Conservation (phyloP, 805 yeast species). For the Myxozyma neotropica region DNA sequence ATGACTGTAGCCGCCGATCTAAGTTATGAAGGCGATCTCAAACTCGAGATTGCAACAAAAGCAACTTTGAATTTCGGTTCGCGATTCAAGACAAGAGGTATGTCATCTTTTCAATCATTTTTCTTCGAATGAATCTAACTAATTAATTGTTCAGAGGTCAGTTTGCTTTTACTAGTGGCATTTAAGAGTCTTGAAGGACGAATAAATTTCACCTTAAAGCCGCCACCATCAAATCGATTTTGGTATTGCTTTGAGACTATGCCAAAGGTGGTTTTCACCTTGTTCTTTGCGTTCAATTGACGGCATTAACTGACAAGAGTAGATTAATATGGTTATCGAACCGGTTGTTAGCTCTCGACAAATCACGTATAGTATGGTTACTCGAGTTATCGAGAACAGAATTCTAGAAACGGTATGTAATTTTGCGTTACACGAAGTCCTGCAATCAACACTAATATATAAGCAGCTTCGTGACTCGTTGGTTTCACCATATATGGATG, state of each 20-base stretch:
- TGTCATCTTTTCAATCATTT: neutral
- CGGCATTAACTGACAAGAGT: neutral
- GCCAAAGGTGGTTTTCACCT: slow-evolving; percentile 49
- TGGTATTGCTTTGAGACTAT: slow-evolving; percentile 87
- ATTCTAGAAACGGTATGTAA: slow-evolving; percentile 69
- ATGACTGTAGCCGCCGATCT: slow-evolving; percentile 62
- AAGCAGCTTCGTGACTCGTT: slow-evolving; percentile 56
- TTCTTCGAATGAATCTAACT: too few species aligned
- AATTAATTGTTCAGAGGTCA: slow-evolving; percentile 54
- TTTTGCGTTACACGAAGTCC: neutral
- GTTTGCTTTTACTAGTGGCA: slow-evolving; percentile 68
- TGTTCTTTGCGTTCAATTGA: neutral
- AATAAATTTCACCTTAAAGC: slow-evolving; percentile 67
- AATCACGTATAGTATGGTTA: slow-evolving; percentile 73
- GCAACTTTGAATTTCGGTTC: slow-evolving; percentile 74
- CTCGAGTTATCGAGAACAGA: slow-evolving; percentile 75
- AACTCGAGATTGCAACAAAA: slow-evolving; percentile 78
- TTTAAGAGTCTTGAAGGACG: slow-evolving; percentile 74
- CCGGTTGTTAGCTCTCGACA: slow-evolving; percentile 90
- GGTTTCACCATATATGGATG: slow-evolving; percentile 90
- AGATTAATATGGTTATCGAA: slow-evolving; percentile 53
- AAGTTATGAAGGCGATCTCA: slow-evolving; percentile 73
- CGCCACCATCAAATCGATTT: slow-evolving; percentile 86
- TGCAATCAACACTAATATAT: neutral
- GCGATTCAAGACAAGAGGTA: slow-evolving; percentile 59